phyloP scores from a whole-genome alignment of 352 stramenopile genomes.

The Saprolegnia parasitica region DNA sequence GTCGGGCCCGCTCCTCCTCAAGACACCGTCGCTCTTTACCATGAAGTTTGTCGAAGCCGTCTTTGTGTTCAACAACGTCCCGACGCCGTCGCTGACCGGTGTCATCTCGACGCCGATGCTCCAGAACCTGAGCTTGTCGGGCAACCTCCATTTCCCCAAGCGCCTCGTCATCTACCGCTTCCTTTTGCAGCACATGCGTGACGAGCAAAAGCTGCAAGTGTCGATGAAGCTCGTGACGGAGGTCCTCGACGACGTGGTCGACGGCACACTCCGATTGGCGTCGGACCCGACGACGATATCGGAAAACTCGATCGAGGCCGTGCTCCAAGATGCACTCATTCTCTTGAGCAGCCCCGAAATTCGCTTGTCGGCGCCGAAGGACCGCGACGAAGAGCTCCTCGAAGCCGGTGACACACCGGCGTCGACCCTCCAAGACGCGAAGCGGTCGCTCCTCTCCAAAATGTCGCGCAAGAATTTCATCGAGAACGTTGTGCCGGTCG shows the following conservation, averaged over 20 bases:
- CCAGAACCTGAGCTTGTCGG: slow-evolving; percentile 41
- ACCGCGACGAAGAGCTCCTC: slow-evolving; percentile 61
- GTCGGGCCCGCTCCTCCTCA: slow-evolving; percentile 84
- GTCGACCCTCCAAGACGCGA: slow-evolving; percentile 82
- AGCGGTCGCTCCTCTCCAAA: slow-evolving; percentile 91
- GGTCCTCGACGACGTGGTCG: slow-evolving; percentile 88
- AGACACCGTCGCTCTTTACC: slow-evolving; percentile 92
- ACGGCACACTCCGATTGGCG: slow-evolving; percentile 66
- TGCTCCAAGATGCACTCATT: slow-evolving; percentile 83
- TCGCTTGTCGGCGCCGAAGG: slow-evolving; percentile 62
- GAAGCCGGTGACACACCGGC: slow-evolving; percentile 42
- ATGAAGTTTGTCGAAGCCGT: slow-evolving; percentile 97
- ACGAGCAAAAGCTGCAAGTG: slow-evolving; percentile 95
- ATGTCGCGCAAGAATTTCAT: slow-evolving; percentile 97
- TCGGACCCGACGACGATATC: slow-evolving; percentile 71
- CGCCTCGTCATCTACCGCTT: slow-evolving; percentile 92
- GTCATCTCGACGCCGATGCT: slow-evolving; percentile 61
- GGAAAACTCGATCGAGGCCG: slow-evolving; percentile 82
- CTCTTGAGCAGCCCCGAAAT: slow-evolving; percentile 85
- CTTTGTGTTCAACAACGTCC: slow-evolving; percentile 92
- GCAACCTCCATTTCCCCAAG: slow-evolving; percentile 50
- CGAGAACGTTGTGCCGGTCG: slow-evolving; percentile 94
- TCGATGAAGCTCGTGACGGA: slow-evolving; percentile 93
- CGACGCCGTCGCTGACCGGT: neutral
- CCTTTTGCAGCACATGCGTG: slow-evolving; percentile 91